A percentile compares a stretch with the other conserved stretches of the same genome.
Evolutionary conservation across 108 stramenopile species (phyloP).

Genomic region (Stephanodiscus triporus): DNA sequence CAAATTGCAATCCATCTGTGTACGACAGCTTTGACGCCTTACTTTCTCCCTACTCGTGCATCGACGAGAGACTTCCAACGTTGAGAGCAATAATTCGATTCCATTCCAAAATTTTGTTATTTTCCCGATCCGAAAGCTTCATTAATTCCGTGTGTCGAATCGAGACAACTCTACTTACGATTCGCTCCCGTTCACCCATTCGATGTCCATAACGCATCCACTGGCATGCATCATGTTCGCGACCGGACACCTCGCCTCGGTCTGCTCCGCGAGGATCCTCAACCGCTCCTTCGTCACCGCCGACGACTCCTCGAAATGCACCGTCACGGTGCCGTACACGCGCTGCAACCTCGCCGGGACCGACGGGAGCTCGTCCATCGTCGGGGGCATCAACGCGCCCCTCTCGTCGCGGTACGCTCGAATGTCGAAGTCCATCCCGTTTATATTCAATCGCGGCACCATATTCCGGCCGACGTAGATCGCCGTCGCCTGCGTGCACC

Average conservation of each 20-base stretch:
- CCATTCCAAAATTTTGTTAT: too few species aligned
- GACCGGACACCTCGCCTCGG: constrained; percentile 81
- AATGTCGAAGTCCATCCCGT: constrained; percentile 63
- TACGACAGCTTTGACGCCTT: too few species aligned
- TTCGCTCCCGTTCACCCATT: constrained; percentile 55
- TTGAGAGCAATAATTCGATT: too few species aligned
- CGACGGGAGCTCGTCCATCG: constrained; percentile 49
- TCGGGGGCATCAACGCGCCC: constrained; percentile 65
- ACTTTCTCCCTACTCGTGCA: too few species aligned
- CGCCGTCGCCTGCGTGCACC: constrained; percentile 86
- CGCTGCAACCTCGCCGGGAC: constrained; percentile 56
- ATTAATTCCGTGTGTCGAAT: too few species aligned
- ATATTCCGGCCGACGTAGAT: constrained; percentile 73
- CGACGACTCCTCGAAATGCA: constrained; percentile 33
- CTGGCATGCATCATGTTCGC: constrained; percentile 80
- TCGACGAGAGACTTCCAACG: too few species aligned
- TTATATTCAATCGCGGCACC: constrained; percentile 58
- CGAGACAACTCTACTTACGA: not conserved
- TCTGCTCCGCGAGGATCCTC: constrained; percentile 60
- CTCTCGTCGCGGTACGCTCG: constrained; percentile 65
- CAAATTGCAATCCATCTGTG: too few species aligned
- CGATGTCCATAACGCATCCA: constrained; percentile 72
- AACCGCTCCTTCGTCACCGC: constrained; percentile 46
- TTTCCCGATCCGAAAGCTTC: too few species aligned
- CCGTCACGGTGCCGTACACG: constrained; percentile 53